Percentiles rank a stretch among this genome's conserved stretches.
Conservation (phyloP, 2,329 filamentous ascomycete species). For the Diaporthe amygdali region DNA sequence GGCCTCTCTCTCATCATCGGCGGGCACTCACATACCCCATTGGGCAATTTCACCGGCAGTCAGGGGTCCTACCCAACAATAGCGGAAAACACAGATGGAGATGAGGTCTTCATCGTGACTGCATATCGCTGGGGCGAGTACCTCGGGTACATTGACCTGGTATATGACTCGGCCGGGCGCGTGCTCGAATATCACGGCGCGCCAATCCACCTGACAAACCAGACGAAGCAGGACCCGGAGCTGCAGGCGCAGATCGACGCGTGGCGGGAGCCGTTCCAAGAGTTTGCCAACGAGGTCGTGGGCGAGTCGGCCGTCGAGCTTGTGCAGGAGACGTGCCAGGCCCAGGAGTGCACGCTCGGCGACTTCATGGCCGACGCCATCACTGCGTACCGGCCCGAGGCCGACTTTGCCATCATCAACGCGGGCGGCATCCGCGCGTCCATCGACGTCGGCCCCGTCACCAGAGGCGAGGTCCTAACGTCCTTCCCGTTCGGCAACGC, state of each 20-base stretch:
- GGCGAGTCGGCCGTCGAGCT: constrained; percentile 60
- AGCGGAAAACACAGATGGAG: constrained; percentile 62
- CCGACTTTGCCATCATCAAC: constrained; percentile 67
- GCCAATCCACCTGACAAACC: constrained; percentile 68
- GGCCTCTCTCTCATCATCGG: constrained; percentile 74
- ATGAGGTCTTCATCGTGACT: constrained; percentile 73
- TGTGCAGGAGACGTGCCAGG: constrained; percentile 63
- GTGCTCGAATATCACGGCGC: constrained; percentile 67
- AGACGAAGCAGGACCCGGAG: constrained; percentile 58
- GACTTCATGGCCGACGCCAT: constrained; percentile 65
- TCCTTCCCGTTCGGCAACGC: constrained; percentile 71
- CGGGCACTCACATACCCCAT: constrained; percentile 64
- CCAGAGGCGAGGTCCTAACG: constrained; percentile 66
- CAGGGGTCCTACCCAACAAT: constrained; percentile 69
- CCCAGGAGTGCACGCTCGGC: constrained; percentile 62
- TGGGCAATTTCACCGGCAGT: constrained; percentile 64
- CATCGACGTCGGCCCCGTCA: constrained; percentile 66
- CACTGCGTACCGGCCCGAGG: constrained; percentile 58
- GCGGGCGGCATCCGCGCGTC: constrained; percentile 68
- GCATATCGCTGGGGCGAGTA: constrained; percentile 74
- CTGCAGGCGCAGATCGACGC: constrained; percentile 63
- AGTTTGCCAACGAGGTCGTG: constrained; percentile 61
- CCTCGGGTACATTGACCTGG: constrained; percentile 70
- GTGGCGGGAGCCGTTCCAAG: constrained; percentile 67
- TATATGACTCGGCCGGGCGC: constrained; percentile 64